Percentiles rank a stretch among this genome's conserved stretches.
phyloP scores from a whole-genome alignment of 495 filamentous ascomycete genomes.

The Penicillium desertorum region DNA sequence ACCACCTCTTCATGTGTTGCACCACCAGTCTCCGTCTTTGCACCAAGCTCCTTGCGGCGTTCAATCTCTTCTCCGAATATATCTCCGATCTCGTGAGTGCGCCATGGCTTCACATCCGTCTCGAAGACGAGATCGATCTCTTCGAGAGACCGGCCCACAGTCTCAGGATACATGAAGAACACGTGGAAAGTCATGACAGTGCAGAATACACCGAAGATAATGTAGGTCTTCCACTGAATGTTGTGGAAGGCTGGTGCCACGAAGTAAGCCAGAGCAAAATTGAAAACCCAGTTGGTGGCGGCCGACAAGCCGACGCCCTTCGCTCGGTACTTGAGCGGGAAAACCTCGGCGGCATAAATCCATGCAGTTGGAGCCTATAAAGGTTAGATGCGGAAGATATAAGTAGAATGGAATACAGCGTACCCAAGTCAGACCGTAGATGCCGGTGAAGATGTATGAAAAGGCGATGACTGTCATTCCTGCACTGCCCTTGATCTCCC shows the following conservation, averaged over 20 bases:
- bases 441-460: slow-evolving; percentile 74
- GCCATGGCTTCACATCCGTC: slow-evolving; percentile 32
- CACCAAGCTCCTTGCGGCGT: slow-evolving; percentile 15
- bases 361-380: slow-evolving; percentile 63
- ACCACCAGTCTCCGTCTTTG: slow-evolving; percentile 4
- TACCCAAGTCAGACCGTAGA: slow-evolving; percentile 68
- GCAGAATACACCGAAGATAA: slow-evolving; percentile 74
- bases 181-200: slow-evolving; percentile 61
- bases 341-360: slow-evolving; percentile 77
- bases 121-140: slow-evolving; percentile 57
- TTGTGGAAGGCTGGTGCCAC: slow-evolving; percentile 69
- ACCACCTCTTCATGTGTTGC: slow-evolving; percentile 27
- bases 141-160: slow-evolving; percentile 66
- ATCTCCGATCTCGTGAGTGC: slow-evolving; percentile 24
- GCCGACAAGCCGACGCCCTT: slow-evolving; percentile 68
- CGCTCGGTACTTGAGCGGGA: slow-evolving; percentile 70
- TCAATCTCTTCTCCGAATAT: slow-evolving; percentile 32
- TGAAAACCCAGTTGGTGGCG: slow-evolving; percentile 74
- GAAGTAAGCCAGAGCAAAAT: slow-evolving; percentile 71
- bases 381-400: not conserved
- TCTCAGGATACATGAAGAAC: slow-evolving; percentile 71
- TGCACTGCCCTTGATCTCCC: slow-evolving; percentile 58
- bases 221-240: slow-evolving; percentile 70
- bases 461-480: slow-evolving; percentile 74
- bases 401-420: not conserved